Percentiles rank a stretch among this genome's conserved stretches.
These are phyloP conservation scores for Colletotrichum falcatum DNA, from an alignment of 2,329 filamentous ascomycete species.

Conservation along the genomic window DNA sequence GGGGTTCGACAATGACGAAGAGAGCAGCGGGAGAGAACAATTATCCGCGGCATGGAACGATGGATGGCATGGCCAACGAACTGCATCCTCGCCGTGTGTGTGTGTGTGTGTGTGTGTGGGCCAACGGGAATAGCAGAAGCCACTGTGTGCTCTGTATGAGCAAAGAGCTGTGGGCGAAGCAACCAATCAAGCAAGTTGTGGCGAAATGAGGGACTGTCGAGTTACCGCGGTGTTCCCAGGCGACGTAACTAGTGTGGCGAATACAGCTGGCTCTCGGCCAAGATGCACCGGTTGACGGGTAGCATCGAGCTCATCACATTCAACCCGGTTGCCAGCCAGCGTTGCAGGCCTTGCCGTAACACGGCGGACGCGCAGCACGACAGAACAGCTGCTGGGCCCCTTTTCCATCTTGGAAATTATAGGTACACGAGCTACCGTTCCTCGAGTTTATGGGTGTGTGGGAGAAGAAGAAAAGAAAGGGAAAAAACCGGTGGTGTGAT, in stretches of 20 bases:
- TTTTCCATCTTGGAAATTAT: constrained; percentile 11
- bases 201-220: constrained; percentile 10
- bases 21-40: constrained; percentile 20
- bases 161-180: constrained; percentile 3
- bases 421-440: constrained; percentile 16
- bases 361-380: constrained; percentile 28
- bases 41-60: constrained; percentile 32
- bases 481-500: constrained; percentile 1
- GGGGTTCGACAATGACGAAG: constrained; percentile 18
- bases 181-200: constrained; percentile 27
- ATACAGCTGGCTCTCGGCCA: constrained; percentile 13
- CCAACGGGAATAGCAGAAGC: constrained; percentile 12
- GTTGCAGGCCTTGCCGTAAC: background rate
- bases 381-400: background rate
- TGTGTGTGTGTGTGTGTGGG: constrained; percentile 23
- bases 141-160: constrained; percentile 16
- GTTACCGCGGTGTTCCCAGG: constrained; percentile 1
- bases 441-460: no score
- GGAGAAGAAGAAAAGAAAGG: background rate
- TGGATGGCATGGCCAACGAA: constrained; percentile 9
- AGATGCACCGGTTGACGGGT: constrained; percentile 4
- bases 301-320: constrained; percentile 3
- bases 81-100: constrained; percentile 14
- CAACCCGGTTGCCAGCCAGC: background rate
- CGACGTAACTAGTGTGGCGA: constrained; percentile 27